Base-by-base conservation (phyloP, 225 moss, liverwort and hornwort genomes). In the Rhytidiadelphus loreus region DNA sequence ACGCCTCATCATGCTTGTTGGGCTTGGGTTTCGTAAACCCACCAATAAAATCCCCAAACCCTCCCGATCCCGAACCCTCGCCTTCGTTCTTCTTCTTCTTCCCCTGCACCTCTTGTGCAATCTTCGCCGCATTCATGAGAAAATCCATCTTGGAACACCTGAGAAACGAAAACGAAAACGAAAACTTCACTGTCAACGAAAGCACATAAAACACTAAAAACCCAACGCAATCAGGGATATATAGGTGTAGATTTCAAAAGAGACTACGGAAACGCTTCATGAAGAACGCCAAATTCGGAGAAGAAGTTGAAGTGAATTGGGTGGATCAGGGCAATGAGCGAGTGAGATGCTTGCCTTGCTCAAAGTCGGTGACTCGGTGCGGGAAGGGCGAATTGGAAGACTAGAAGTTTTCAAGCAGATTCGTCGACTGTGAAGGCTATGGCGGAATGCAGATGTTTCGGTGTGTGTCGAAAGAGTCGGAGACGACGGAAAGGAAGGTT, bases 81-180 rank as follows among this genome's bases (percentile, higher is more conserved):
- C 90, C 89, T 12, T 86, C 83, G 35, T 89, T 20, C 35, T 82
- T 82, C 85, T 89, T 85, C 86, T 90, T 92, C 80, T 87, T 89
- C n/a, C 86, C 94, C 82, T 94, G 94, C 48, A 91, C 91, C 83
- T 92, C 89, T 43, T 94, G 94, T 7, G 94, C 94, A 75, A 94
- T 92, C 91, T 94, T 94, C 63, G 94, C 94, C 21, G 94, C 94
- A 68, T 94, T 94, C 94, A 55, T 91, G 8, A 94, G 65, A 56
- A 92, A 94, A 89, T 94, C 94, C 94, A 94, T 94, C 87, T 72
- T 63, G 63, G 26, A 3, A 30, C 20, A 72, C 92, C 73, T 56
- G 57, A 33, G 22, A 75, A 62, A 39, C 64, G 16, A 81, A 35
- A 73, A 59, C 13, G 13, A 24, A 21, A 66, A 59, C 74, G 17